Evolutionary conservation across 2,329 filamentous ascomycete genomes (phyloP), one percentile per base, ranked within the genome.

Genomic region (Pseudocercospora ulei): DNA sequence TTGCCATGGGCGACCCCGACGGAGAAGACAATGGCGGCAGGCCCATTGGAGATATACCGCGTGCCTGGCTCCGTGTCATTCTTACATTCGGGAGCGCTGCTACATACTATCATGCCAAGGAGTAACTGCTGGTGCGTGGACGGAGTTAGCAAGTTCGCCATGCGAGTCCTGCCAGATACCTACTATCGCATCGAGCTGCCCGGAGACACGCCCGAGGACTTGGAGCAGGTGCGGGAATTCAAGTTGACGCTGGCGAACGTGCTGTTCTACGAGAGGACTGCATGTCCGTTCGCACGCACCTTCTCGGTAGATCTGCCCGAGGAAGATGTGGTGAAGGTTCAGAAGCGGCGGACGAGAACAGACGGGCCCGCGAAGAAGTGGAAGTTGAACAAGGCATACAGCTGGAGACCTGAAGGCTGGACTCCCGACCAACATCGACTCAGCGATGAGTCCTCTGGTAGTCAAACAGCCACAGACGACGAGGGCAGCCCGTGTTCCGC

Each of bases 121-220:
- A 92, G 85, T 42, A 86, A 94, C 62, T 92, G 82, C 57, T 95
- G 87, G 87, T 92, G 82, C 59, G 81, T 95, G 19, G 83, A 92
- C 59, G 81, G 84, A 41, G 73, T 78, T 39, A 80, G 80, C 25
- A 85, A 79, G 51, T 94, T 93, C 51, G 81, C 93, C n/a, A 65
- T 95, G 43, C 81, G 87, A 49, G 84, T 92, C 48, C 72, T 85
- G 13, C 75, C 80, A 28, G 80, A 87, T 18, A 80, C 81, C 27
- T 95, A 90, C 60, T 94, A 90, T 72, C 78, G 87, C 48, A 90
- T 95, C 53, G 87, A 95, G 56, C 65, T 95, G 4, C 82, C 85
- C 0, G 71, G 76, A 9, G 68, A 69, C 22, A 73, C 73, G 0
- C 65, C 72, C 2, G 75, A 80, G 13, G 79, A 88, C 47, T 68